Percentiles rank a stretch among this genome's conserved stretches.
These are phyloP conservation scores for Aspergillus thermomutatus DNA, from an alignment of 2,329 filamentous ascomycete genomes.

Conservation along the genomic window DNA sequence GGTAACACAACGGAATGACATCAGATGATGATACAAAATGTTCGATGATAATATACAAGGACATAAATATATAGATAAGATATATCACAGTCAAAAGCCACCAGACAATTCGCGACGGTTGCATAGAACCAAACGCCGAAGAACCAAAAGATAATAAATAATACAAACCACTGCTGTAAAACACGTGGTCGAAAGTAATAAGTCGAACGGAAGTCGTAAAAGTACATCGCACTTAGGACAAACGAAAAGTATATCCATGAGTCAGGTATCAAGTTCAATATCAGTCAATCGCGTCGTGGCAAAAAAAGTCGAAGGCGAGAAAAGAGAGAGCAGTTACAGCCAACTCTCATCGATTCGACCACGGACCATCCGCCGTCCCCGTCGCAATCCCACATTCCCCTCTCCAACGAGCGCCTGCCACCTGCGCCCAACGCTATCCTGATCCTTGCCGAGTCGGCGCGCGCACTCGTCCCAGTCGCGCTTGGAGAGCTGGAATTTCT, in stretches of 20 bases:
- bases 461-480: conserved; percentile 47
- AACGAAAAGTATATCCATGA: conserved; percentile 1
- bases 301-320: background rate
- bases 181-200: background rate
- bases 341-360: conserved; percentile 26
- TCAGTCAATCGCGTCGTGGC: background rate
- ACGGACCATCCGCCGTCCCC: conserved; percentile 26
- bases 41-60: background rate
- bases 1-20: background rate
- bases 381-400: conserved; percentile 42
- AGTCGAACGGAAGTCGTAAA: background rate
- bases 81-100: conserved; percentile 1
- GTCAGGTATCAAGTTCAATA: background rate
- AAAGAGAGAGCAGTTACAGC: conserved; percentile 10
- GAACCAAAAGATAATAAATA: conserved; percentile 1
- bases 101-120: background rate
- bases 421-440: conserved; percentile 39
- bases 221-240: background rate
- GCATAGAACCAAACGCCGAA: too few relatives aligned
- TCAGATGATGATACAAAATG: background rate
- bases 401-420: conserved; percentile 43
- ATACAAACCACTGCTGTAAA: background rate
- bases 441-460: conserved; percentile 38
- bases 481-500: conserved; percentile 42
- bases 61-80: conserved; percentile 2